These are phyloP conservation scores for Rasamsonia emersonii DNA, from an alignment of 2,329 filamentous ascomycete genomes.

Conservation along the genomic window DNA sequence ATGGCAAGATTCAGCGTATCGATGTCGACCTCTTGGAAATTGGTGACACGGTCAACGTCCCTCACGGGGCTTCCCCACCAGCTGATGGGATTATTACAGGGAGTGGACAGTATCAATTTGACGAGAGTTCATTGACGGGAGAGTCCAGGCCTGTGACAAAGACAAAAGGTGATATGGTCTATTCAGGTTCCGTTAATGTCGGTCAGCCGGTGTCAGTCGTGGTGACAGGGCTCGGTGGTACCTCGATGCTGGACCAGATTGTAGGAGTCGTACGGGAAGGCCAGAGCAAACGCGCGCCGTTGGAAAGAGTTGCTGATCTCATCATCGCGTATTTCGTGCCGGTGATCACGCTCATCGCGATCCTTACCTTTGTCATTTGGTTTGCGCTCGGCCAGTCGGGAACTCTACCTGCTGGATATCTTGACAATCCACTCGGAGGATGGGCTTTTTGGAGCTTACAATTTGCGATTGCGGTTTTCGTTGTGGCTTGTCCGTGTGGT, in stretches of 20 bases:
- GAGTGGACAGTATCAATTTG: constrained; percentile 59
- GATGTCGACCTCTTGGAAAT: constrained; percentile 62
- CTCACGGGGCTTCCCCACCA: constrained; percentile 73
- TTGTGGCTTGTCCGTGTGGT: constrained; percentile 78
- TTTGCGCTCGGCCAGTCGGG: constrained; percentile 37
- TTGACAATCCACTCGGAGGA: constrained; percentile 38
- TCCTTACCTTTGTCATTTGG: constrained; percentile 41
- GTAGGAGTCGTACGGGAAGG: constrained; percentile 42
- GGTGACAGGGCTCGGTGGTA: constrained; percentile 37
- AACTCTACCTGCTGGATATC: constrained; percentile 40
- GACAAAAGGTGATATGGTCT: constrained; percentile 32
- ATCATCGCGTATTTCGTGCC: constrained; percentile 43
- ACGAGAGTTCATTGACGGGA: constrained; percentile 79
- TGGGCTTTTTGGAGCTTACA: constrained; percentile 49
- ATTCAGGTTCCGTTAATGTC: constrained; percentile 40
- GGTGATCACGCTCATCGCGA: constrained; percentile 39
- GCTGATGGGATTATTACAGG: constrained; percentile 61
- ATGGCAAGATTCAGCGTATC: constrained; percentile 37
- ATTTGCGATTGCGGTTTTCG: constrained; percentile 74
- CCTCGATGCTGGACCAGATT: constrained; percentile 44
- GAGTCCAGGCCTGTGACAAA: constrained; percentile 41
- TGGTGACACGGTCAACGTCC: constrained; percentile 65
- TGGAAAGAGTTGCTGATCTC: constrained; percentile 40
- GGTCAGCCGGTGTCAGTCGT: constrained; percentile 36
- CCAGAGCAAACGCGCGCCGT: constrained; percentile 40